These are phyloP conservation scores for Aspergillus sp. DNA, from an alignment of 2,329 filamentous ascomycete genomes.

Conservation along the genomic window DNA sequence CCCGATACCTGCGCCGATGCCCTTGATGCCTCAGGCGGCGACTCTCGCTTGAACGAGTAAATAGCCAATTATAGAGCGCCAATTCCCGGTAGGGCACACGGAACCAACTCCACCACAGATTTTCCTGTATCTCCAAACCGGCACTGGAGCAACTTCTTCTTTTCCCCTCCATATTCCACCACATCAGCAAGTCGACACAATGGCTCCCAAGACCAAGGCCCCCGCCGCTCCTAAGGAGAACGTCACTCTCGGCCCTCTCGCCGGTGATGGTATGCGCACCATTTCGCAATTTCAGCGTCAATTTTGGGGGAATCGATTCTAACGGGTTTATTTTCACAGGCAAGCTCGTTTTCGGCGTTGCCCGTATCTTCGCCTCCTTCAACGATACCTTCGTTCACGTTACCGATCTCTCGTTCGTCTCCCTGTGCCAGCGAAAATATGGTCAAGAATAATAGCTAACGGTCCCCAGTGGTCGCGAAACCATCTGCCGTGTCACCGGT, in stretches of 20 bases:
- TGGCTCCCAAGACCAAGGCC: constrained; percentile 87
- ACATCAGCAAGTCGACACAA: constrained; percentile 58
- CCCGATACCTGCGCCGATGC: constrained; percentile 24
- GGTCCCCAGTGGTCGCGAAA: constrained; percentile 85
- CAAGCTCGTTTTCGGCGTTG: constrained; percentile 97
- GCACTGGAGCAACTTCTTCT: constrained; percentile 24
- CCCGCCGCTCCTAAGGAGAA: constrained; percentile 85
- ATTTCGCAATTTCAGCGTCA: not conserved
- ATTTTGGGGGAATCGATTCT: not conserved
- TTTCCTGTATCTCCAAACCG: constrained; percentile 26
- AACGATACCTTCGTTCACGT: constrained; percentile 97
- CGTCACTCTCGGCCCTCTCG: constrained; percentile 95
- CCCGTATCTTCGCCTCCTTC: constrained; percentile 95
- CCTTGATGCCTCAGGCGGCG: constrained; percentile 12
- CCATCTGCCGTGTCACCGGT: constrained; percentile 99
- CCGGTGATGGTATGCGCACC: constrained; percentile 76
- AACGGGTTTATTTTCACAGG: constrained; percentile 51
- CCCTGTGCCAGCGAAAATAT: not conserved
- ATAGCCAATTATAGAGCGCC: constrained; percentile 30
- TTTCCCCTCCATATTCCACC: constrained; percentile 41
- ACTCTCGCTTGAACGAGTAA: constrained; percentile 28
- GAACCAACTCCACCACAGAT: constrained; percentile 13
- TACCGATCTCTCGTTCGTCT: constrained; percentile 88
- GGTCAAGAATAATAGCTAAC: constrained; percentile 12
- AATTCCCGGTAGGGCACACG: constrained; percentile 39